phyloP scores from a whole-genome alignment of 2,329 filamentous ascomycete species.

The Aspergillus ruber region DNA sequence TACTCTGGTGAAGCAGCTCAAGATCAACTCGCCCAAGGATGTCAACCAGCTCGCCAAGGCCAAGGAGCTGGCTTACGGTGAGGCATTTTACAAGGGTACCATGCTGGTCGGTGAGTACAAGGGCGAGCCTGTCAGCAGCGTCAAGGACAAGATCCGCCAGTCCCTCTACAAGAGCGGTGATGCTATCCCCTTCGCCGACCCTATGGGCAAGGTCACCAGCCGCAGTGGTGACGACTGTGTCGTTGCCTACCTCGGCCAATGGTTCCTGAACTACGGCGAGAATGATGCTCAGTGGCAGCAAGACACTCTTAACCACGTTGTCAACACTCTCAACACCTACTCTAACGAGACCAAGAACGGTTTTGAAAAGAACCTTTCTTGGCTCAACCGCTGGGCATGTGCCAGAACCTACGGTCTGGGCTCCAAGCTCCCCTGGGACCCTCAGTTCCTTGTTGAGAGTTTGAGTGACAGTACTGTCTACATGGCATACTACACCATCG shows the following conservation, averaged over 20 bases:
- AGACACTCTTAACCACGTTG: slow-evolving; percentile 65
- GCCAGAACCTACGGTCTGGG: slow-evolving; percentile 86
- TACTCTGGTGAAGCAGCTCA: slow-evolving; percentile 79
- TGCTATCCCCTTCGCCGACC: slow-evolving; percentile 90
- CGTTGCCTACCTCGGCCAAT: slow-evolving; percentile 88
- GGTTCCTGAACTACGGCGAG: slow-evolving; percentile 96
- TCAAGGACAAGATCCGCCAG: slow-evolving; percentile 77
- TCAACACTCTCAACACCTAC: slow-evolving; percentile 71
- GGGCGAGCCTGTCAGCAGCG: slow-evolving; percentile 77
- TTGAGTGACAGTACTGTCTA: slow-evolving; percentile 91
- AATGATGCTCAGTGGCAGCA: slow-evolving; percentile 73
- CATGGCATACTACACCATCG: slow-evolving; percentile 56
- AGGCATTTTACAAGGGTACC: slow-evolving; percentile 91
- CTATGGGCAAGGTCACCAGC: slow-evolving; percentile 81
- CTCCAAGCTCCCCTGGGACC: slow-evolving; percentile 91
- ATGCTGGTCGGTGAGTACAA: slow-evolving; percentile 84
- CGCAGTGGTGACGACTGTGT: slow-evolving; percentile 90
- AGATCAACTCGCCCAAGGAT: slow-evolving; percentile 96
- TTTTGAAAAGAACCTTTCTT: slow-evolving; percentile 80
- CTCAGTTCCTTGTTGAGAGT: slow-evolving; percentile 82
- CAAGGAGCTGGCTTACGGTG: slow-evolving; percentile 94
- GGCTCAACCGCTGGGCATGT: slow-evolving; percentile 95
- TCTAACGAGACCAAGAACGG: slow-evolving; percentile 68
- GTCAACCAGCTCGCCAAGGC: slow-evolving; percentile 83
- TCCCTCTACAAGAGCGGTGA: slow-evolving; percentile 68